Percentiles rank a stretch among this genome's conserved stretches.
phyloP scores from a whole-genome alignment of 768 basidiomycete species.

The Mycena capillaripes region DNA sequence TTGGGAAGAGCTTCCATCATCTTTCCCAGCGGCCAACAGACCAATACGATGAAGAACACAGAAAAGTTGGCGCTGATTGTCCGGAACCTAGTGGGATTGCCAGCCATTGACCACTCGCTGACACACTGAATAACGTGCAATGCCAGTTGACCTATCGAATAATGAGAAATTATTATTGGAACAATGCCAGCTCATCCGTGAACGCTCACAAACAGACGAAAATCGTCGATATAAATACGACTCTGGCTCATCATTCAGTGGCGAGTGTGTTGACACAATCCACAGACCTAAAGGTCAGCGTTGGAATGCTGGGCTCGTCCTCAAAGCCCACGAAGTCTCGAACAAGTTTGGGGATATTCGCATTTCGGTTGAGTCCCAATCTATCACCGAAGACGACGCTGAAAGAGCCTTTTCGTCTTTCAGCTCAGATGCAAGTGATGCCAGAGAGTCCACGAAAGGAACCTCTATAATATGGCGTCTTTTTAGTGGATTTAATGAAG shows the following conservation, averaged over 20 bases:
- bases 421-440: too few species aligned
- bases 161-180: too few species aligned
- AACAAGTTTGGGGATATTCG: constrained; percentile 11
- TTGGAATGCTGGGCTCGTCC: neutral
- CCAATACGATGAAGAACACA: constrained; percentile 14
- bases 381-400: neutral
- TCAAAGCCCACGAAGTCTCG: constrained; percentile 13
- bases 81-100: neutral
- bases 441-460: too few species aligned
- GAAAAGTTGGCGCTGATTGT: constrained; percentile 16
- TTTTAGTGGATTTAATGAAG: too few species aligned
- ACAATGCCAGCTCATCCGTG: neutral
- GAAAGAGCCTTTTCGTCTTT: neutral
- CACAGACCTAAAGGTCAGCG: constrained; percentile 3
- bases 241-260: neutral
- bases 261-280: neutral
- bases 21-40: constrained; percentile 17
- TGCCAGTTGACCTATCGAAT: constrained; percentile 1
- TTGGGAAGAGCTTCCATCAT: constrained; percentile 8
- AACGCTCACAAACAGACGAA: constrained; percentile 9
- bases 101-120: neutral
- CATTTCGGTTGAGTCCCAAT: neutral
- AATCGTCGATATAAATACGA: neutral
- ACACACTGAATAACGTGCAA: too few species aligned
- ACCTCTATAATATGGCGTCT: too few species aligned